phyloP scores from a whole-genome alignment of 1,284 basidiomycete genomes.

The Irpex sp. region DNA sequence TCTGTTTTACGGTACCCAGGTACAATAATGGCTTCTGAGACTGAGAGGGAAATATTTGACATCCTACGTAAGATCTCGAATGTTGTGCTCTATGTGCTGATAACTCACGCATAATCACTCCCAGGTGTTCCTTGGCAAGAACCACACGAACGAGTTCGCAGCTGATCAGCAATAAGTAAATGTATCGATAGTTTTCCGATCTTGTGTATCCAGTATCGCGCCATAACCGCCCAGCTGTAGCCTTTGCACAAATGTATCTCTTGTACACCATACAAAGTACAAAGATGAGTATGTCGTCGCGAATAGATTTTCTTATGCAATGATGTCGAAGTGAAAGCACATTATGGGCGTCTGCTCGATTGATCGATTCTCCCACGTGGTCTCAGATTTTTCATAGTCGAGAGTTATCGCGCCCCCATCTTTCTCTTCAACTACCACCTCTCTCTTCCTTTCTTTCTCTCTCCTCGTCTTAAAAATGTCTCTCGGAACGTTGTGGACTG shows the following conservation, averaged over 20 bases:
- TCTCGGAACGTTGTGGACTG: conserved; percentile 60
- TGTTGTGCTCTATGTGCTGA: neutral
- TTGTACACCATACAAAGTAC: too few species aligned
- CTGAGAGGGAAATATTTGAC: conserved; percentile 81
- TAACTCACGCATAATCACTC: neutral
- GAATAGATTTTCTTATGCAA: neutral
- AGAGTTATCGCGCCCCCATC: conserved; percentile 1
- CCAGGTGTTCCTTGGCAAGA: conserved; percentile 72
- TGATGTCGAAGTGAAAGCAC: neutral
- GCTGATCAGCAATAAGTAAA: neutral
- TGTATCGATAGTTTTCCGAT: neutral
- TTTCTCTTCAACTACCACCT: conserved; percentile 9
- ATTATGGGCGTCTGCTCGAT: neutral
- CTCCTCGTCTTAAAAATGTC: conserved; percentile 39
- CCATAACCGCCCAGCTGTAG: neutral
- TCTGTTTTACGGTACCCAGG: conserved; percentile 38
- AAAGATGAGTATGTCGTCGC: too few species aligned
- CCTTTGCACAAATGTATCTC: neutral
- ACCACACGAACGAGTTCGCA: conserved; percentile 60
- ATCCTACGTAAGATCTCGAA: conserved; percentile 48
- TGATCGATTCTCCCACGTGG: conserved; percentile 1
- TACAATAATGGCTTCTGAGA: conserved; percentile 72
- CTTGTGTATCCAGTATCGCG: neutral
- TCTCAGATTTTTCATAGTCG: neutral
- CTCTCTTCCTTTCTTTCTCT: conserved; percentile 7